These are phyloP conservation scores for Aegilops longissima DNA, from an alignment of 176 grass and related monocot species.

Conservation along the genomic window DNA sequence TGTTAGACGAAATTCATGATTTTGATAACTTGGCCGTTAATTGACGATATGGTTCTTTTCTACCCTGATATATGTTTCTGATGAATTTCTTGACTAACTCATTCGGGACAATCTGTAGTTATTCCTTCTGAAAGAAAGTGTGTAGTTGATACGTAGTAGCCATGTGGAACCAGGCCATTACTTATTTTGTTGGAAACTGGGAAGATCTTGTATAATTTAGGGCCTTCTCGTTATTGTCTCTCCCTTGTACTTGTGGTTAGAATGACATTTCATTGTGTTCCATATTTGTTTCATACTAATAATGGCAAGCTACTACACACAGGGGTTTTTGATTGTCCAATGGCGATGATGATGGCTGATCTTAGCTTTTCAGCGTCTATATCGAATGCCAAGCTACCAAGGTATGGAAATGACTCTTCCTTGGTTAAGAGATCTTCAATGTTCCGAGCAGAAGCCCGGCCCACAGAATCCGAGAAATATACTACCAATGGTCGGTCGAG, in stretches of 20 bases:
- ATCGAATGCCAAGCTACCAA: slow-evolving; percentile 48
- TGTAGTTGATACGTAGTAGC: neutral
- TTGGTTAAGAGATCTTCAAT: slow-evolving; percentile 36
- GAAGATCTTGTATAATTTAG: neutral
- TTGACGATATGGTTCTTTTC: neutral
- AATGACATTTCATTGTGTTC: neutral
- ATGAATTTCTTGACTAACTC: slow-evolving; percentile 11
- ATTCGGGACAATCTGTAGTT: neutral
- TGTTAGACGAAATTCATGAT: neutral
- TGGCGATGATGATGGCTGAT: slow-evolving; percentile 65
- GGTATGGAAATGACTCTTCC: slow-evolving; percentile 33
- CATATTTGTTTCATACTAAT: slow-evolving; percentile 16
- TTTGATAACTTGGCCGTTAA: neutral
- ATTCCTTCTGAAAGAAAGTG: neutral
- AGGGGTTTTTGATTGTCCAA: slow-evolving; percentile 39
- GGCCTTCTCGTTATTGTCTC: neutral
- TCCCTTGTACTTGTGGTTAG: neutral
- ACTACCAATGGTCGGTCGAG: slow-evolving; percentile 61
- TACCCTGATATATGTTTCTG: neutral
- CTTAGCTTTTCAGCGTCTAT: slow-evolving; percentile 71
- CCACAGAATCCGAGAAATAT: slow-evolving; percentile 51
- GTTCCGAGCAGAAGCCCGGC: slow-evolving; percentile 47
- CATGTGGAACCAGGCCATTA: neutral
- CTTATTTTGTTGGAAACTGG: neutral
- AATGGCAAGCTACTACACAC: slow-evolving; percentile 5